These are phyloP conservation scores for Alternaria tenuissima DNA, from an alignment of 2,329 filamentous ascomycete genomes.

Conservation along the genomic window DNA sequence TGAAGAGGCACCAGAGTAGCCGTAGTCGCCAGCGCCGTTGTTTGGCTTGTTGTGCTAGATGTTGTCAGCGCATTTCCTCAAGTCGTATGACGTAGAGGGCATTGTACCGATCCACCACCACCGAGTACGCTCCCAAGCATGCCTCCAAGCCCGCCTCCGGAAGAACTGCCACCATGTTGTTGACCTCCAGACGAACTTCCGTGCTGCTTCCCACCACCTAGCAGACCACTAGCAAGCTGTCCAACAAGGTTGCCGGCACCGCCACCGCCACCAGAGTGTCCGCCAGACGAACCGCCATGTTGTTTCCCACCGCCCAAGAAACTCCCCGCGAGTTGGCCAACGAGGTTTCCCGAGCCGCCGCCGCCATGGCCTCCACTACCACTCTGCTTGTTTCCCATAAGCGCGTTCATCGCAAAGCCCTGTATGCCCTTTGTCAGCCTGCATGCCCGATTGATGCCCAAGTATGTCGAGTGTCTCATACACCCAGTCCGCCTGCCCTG, in stretches of 20 bases:
- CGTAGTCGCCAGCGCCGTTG: slow-evolving; percentile 66
- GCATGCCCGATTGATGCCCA: slow-evolving; percentile 13
- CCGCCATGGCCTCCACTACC: slow-evolving; percentile 41
- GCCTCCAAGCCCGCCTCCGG: slow-evolving; percentile 30
- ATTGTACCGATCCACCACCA: slow-evolving; percentile 47
- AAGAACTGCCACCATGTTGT: slow-evolving; percentile 57
- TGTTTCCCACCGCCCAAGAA: slow-evolving; percentile 52
- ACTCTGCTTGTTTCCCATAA: slow-evolving; percentile 52
- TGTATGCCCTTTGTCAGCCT: slow-evolving; percentile 47
- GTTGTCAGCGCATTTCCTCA: slow-evolving; percentile 9
- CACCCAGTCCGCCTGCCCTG: slow-evolving; percentile 65
- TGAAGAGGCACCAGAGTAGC: slow-evolving; percentile 58
- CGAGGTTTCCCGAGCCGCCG: slow-evolving; percentile 51
- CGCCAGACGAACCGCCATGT: slow-evolving; percentile 25
- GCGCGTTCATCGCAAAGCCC: slow-evolving; percentile 68
- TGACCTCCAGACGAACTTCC: slow-evolving; percentile 52
- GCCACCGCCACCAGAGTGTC: slow-evolving; percentile 40
- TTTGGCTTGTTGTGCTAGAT: slow-evolving; percentile 47
- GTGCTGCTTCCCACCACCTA: slow-evolving; percentile 48
- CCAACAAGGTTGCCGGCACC: slow-evolving; percentile 56
- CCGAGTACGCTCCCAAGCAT: slow-evolving; percentile 48
- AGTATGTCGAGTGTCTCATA: slow-evolving; percentile 52
- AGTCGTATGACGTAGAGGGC: slow-evolving; percentile 5
- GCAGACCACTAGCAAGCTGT: slow-evolving; percentile 63
- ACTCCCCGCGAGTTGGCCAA: slow-evolving; percentile 64